Percentiles rank a stretch among this genome's conserved stretches.
phyloP scores from a whole-genome alignment of 306 rosid genomes.

The Dalbergia oliveri region DNA sequence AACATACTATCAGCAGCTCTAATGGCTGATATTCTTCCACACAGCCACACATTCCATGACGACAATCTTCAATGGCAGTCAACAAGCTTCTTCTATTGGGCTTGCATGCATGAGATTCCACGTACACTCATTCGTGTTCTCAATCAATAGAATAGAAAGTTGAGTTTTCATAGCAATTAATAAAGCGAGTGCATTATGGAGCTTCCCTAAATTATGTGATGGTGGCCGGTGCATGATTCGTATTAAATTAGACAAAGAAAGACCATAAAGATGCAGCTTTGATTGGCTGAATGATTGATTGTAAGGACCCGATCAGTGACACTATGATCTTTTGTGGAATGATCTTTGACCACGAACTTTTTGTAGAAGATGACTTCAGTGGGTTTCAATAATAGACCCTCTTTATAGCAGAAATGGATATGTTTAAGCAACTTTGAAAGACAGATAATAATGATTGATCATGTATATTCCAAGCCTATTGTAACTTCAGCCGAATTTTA shows the following conservation, averaged over 20 bases:
- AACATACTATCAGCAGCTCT: slow-evolving; percentile 10
- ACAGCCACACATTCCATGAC: slow-evolving; percentile 5
- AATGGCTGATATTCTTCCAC: slow-evolving; percentile 46
- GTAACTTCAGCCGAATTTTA: too few species aligned
- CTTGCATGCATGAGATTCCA: slow-evolving; percentile 49
- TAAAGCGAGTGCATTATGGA: slow-evolving; percentile 53
- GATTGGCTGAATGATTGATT: slow-evolving; percentile 50
- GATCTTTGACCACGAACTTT: slow-evolving; percentile 63
- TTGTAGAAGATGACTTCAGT: slow-evolving; percentile 50
- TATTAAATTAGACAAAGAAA: slow-evolving; percentile 58
- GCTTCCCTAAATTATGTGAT: slow-evolving; percentile 40
- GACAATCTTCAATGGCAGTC: slow-evolving; percentile 30
- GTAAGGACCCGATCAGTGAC: slow-evolving; percentile 48
- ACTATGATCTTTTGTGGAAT: slow-evolving; percentile 30
- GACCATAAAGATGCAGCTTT: slow-evolving; percentile 36
- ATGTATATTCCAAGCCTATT: background rate
- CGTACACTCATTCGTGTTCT: slow-evolving; percentile 44
- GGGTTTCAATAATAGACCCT: slow-evolving; percentile 62
- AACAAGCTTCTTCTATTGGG: slow-evolving; percentile 40
- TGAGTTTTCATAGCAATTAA: slow-evolving; percentile 49
- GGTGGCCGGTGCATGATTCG: slow-evolving; percentile 52
- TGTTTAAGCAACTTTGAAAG: slow-evolving; percentile 46
- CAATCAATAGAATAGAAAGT: slow-evolving; percentile 42
- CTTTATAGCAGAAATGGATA: slow-evolving; percentile 49
- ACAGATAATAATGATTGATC: slow-evolving; percentile 22